Evolutionary conservation across 1,284 basidiomycete species (phyloP).

Genomic region (Pseudozyma tsukubaensis): DNA sequence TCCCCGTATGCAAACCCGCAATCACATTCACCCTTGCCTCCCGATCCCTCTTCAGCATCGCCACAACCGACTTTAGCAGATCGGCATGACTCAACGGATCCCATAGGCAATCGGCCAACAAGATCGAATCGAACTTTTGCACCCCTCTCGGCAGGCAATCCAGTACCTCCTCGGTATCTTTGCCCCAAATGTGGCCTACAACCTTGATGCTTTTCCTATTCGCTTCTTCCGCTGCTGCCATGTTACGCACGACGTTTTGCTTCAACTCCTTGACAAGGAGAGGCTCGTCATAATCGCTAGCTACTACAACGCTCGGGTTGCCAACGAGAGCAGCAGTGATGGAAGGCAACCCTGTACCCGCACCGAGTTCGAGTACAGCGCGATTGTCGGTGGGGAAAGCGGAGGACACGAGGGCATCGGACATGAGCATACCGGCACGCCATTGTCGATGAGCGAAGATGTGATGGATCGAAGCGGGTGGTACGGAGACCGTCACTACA

Average conservation of each 20-base stretch:
- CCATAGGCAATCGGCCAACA: slow-evolving; percentile 67
- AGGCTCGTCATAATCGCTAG: slow-evolving; percentile 64
- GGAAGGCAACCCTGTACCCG: slow-evolving; percentile 60
- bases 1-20: slow-evolving; percentile 64
- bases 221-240: background rate
- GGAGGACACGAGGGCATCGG: slow-evolving; percentile 55
- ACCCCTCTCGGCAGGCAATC: slow-evolving; percentile 49
- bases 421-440: slow-evolving; percentile 66
- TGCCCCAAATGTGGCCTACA: slow-evolving; percentile 64
- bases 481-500: slow-evolving; percentile 53
- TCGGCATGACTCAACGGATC: slow-evolving; percentile 63
- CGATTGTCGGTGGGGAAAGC: slow-evolving; percentile 33
- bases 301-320: slow-evolving; percentile 41
- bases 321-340: slow-evolving; percentile 51
- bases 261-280: slow-evolving; percentile 58
- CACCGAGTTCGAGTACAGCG: slow-evolving; percentile 61
- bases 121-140: slow-evolving; percentile 47
- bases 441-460: slow-evolving; percentile 68
- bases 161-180: slow-evolving; percentile 54
- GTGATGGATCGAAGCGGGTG: slow-evolving; percentile 61
- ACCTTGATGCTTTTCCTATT: slow-evolving; percentile 29
- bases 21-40: slow-evolving; percentile 60
- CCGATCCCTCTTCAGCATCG: slow-evolving; percentile 24
- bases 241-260: slow-evolving; percentile 45
- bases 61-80: slow-evolving; percentile 54